Conservation (phyloP, 345 rosid genomes). For the Syzygium aromaticum region DNA sequence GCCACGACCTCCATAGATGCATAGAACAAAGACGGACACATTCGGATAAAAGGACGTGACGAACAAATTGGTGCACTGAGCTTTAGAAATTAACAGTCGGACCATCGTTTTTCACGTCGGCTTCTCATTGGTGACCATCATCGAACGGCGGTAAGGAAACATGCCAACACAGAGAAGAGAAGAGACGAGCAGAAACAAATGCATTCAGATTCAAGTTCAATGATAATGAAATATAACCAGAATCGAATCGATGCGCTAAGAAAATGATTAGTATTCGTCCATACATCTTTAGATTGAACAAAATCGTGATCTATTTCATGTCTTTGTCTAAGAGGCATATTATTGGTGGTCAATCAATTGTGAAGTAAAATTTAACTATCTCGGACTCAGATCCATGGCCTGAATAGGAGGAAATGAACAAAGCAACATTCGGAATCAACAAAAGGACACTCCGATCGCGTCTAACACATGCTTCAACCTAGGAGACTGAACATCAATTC, state of each 20-base stretch:
- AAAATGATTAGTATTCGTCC: neutral
- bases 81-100: neutral
- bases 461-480: neutral
- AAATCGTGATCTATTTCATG: neutral
- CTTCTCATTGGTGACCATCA: neutral
- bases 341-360: neutral
- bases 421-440: neutral
- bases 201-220: neutral
- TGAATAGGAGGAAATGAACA: neutral
- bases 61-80: neutral
- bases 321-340: neutral
- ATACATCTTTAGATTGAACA: neutral
- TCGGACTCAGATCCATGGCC: neutral
- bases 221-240: neutral
- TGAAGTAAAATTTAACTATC: neutral
- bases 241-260: neutral
- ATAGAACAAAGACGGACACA: neutral
- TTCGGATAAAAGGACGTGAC: neutral
- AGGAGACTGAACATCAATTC: neutral
- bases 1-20: too few relatives aligned
- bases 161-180: neutral
- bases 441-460: neutral
- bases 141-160: neutral
- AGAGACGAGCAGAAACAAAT: neutral
- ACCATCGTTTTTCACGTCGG: neutral